Conservation (phyloP, 2,329 filamentous ascomycete genomes). For the Fusarium sororula region DNA sequence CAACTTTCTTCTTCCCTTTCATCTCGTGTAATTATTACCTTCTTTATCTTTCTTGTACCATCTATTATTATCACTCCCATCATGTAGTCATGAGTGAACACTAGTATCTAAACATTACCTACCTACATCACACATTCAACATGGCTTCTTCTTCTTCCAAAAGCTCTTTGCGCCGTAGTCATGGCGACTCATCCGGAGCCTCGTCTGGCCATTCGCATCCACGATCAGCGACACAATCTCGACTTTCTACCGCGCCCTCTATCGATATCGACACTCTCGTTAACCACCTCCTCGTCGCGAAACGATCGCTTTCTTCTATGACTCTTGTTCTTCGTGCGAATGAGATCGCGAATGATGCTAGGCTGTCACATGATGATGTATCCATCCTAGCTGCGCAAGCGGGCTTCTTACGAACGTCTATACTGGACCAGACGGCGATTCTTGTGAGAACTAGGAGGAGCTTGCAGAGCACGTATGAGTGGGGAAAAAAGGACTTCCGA, state of each 20-base stretch:
- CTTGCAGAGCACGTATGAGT: conserved; percentile 65
- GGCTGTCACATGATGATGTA: conserved; percentile 79
- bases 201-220: conserved; percentile 46
- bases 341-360: conserved; percentile 81
- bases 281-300: conserved; percentile 84
- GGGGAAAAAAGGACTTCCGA: conserved; percentile 68
- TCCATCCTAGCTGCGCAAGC: conserved; percentile 77
- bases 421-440: conserved; percentile 64
- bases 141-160: conserved; percentile 50
- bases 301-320: conserved; percentile 86
- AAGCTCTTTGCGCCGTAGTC: conserved; percentile 49
- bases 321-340: conserved; percentile 85
- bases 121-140: conserved; percentile 7
- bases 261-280: conserved; percentile 78
- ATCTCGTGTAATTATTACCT: neutral
- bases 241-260: conserved; percentile 36
- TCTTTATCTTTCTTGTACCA: neutral
- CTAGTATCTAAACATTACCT: neutral
- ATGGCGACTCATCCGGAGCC: conserved; percentile 47
- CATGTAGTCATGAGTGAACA: conserved; percentile 37
- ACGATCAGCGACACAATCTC: conserved; percentile 42
- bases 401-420: conserved; percentile 71
- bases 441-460: conserved; percentile 61
- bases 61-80: conserved; percentile 12
- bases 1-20: conserved; percentile 7